A percentile compares a stretch with the other conserved stretches of the same genome.
Conservation (phyloP, 1,139 yeast species). For the Pichia sp. region DNA sequence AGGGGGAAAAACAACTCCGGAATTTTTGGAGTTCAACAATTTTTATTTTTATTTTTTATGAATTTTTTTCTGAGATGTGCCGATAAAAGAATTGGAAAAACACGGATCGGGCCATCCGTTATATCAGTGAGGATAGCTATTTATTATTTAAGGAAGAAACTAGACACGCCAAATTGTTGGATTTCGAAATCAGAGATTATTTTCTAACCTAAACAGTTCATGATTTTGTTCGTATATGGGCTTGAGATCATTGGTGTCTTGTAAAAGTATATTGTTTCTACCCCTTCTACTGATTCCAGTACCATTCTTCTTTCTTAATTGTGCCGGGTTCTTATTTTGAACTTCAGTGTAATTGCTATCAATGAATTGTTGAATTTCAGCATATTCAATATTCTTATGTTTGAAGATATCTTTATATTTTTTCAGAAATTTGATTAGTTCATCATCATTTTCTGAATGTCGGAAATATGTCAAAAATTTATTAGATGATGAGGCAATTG, state of each 20-base stretch:
- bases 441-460: constrained; percentile 20
- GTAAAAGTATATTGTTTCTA: neutral
- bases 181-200: neutral
- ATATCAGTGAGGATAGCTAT: no score
- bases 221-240: neutral
- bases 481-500: neutral
- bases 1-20: neutral
- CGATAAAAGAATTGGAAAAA: neutral
- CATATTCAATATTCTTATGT: neutral
- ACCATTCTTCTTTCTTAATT: constrained; percentile 16
- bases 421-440: neutral
- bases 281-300: constrained; percentile 10
- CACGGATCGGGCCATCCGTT: neutral
- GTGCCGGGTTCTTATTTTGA: neutral
- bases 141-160: no score
- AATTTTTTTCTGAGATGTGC: neutral
- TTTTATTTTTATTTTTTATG: no score
- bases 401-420: neutral
- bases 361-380: neutral
- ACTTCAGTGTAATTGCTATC: neutral
- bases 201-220: neutral
- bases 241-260: neutral
- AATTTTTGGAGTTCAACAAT: neutral
- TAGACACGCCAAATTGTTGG: neutral
- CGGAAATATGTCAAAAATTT: constrained; percentile 22